A percentile compares a stretch with the other conserved stretches of the same genome.
Evolutionary conservation across 1,139 yeast genomes (phyloP).

Genomic region (Hansenula sp.): DNA sequence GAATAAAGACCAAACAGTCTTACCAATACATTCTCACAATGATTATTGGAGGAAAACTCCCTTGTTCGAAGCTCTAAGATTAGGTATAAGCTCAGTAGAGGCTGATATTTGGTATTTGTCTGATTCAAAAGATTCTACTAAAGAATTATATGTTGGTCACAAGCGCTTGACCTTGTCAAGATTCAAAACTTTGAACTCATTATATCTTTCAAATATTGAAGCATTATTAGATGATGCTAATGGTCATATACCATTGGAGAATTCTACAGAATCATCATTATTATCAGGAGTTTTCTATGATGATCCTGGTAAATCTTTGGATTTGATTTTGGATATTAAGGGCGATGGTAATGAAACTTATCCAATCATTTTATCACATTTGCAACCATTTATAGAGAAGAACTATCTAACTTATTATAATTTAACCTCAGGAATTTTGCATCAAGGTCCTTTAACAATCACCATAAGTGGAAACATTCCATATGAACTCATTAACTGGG

Average conservation of each 20-base stretch:
- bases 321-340: slow-evolving; percentile 42
- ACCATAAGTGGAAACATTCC: slow-evolving; percentile 40
- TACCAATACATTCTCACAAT: slow-evolving; percentile 61
- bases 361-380: slow-evolving; percentile 29
- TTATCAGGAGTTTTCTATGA: slow-evolving; percentile 35
- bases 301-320: slow-evolving; percentile 34
- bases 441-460: slow-evolving; percentile 37
- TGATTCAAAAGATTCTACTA: slow-evolving; percentile 1
- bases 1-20: neutral
- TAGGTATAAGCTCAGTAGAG: slow-evolving; percentile 62
- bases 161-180: slow-evolving; percentile 43
- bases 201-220: slow-evolving; percentile 54
- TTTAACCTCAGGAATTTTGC: slow-evolving; percentile 19
- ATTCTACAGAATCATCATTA: no score
- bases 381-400: slow-evolving; percentile 24
- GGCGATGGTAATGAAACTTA: slow-evolving; percentile 29
- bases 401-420: slow-evolving; percentile 33
- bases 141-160: slow-evolving; percentile 64
- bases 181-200: slow-evolving; percentile 39
- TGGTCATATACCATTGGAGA: neutral
- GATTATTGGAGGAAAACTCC: slow-evolving; percentile 71
- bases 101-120: slow-evolving; percentile 59
- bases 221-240: slow-evolving; percentile 41
- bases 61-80: slow-evolving; percentile 54
- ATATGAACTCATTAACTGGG: slow-evolving; percentile 10